Evolutionary conservation across 2,329 filamentous ascomycete species (phyloP).

Genomic region (Colletotrichum tropicicola): DNA sequence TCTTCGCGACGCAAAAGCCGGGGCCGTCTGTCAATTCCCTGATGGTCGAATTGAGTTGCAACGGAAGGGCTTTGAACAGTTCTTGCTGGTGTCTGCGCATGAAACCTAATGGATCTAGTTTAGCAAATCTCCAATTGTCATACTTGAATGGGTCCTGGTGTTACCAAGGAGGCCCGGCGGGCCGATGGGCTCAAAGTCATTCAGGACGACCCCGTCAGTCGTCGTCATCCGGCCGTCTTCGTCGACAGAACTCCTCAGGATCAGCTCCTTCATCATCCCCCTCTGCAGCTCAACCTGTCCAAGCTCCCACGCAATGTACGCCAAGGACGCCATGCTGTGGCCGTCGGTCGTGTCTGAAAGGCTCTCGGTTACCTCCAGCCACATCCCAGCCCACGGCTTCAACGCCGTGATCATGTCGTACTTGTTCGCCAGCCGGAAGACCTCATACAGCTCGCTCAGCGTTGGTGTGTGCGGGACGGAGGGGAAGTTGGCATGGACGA

Average conservation of each 20-base stretch:
- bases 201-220: not conserved
- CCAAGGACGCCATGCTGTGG: not conserved
- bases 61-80: too few species aligned
- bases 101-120: not conserved
- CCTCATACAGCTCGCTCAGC: not conserved
- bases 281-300: constrained; percentile 4
- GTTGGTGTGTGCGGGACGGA: not conserved
- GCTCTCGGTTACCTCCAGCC: not conserved
- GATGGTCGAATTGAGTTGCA: too few species aligned
- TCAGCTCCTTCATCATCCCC: not conserved
- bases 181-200: not conserved
- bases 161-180: constrained; percentile 5
- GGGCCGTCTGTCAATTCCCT: too few species aligned
- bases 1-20: not conserved
- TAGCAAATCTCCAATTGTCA: not conserved
- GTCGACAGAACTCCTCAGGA: not conserved
- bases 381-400: constrained; percentile 2
- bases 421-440: constrained; percentile 10
- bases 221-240: not conserved
- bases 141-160: too few species aligned
- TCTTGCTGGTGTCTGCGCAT: not conserved
- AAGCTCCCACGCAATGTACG: constrained; percentile 8
- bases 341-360: not conserved
- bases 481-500: constrained; percentile 4
- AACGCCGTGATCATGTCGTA: constrained; percentile 19